A percentile compares a stretch with the other conserved stretches of the same genome.
Conservation (phyloP, 805 yeast genomes). For the Candida suzukii region DNA sequence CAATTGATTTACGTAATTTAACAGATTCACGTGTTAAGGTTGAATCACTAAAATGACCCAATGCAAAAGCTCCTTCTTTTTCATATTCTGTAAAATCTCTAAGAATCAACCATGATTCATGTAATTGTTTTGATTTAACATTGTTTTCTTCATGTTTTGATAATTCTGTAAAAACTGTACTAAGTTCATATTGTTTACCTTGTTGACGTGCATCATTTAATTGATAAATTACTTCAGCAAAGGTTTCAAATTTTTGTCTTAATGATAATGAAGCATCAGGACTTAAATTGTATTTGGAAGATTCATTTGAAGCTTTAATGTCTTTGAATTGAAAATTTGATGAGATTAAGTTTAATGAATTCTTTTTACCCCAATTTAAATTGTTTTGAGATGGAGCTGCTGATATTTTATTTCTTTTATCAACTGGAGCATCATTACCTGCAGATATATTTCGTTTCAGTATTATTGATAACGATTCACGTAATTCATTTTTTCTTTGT, state of each 20-base stretch:
- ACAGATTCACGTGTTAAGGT: conserved; percentile 23
- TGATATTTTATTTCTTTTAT: neutral
- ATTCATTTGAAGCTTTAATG: conserved; percentile 12
- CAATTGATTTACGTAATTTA: conserved; percentile 36
- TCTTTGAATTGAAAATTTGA: conserved; percentile 23
- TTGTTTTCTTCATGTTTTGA: conserved; percentile 54
- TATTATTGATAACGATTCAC: conserved; percentile 61
- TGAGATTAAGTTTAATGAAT: conserved; percentile 20
- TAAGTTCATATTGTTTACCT: conserved; percentile 45
- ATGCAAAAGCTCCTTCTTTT: conserved; percentile 27
- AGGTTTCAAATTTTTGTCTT: conserved; percentile 57
- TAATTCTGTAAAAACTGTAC: conserved; percentile 53
- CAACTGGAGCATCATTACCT: conserved; percentile 8
- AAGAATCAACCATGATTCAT: conserved; percentile 69
- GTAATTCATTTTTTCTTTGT: conserved; percentile 63
- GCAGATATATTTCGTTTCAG: conserved; percentile 23
- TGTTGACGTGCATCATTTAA: conserved; percentile 64
- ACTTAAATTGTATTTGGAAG: conserved; percentile 13
- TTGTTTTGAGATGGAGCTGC: conserved; percentile 3
- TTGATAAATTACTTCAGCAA: conserved; percentile 64
- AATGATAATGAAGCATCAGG: conserved; percentile 32
- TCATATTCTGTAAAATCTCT: conserved; percentile 34
- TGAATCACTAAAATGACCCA: conserved; percentile 19
- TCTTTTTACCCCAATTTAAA: conserved; percentile 22
- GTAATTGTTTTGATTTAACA: conserved; percentile 59